phyloP scores from a whole-genome alignment of 805 yeast species.

The Kluyveromyces dobzhanskii region DNA sequence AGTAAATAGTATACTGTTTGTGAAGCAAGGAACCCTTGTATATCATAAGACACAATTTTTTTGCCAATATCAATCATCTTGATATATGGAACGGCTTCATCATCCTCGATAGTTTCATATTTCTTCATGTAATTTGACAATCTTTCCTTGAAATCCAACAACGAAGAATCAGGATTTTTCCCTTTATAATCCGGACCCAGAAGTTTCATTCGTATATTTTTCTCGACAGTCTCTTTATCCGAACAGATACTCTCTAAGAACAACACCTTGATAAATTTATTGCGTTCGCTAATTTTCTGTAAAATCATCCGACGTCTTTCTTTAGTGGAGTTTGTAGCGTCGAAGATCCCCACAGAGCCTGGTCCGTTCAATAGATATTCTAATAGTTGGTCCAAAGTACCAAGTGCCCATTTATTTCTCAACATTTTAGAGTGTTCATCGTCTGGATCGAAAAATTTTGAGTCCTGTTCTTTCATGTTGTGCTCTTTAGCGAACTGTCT shows the following conservation, averaged over 20 bases:
- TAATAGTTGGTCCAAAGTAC: conserved; percentile 74
- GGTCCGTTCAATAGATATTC: conserved; percentile 72
- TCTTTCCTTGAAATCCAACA: conserved; percentile 75
- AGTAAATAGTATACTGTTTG: conserved; percentile 86
- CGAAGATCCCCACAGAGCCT: conserved; percentile 90
- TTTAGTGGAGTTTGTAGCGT: conserved; percentile 73
- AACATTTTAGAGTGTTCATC: conserved; percentile 54
- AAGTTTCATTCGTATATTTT: conserved; percentile 75
- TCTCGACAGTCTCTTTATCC: conserved; percentile 68
- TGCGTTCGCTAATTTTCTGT: conserved; percentile 46
- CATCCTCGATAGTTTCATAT: conserved; percentile 82
- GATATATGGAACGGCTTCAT: conserved; percentile 69
- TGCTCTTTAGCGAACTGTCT: conserved; percentile 49
- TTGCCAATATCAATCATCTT: conserved; percentile 95
- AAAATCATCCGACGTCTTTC: conserved; percentile 52
- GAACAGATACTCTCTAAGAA: conserved; percentile 85
- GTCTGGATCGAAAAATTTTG: conserved; percentile 79
- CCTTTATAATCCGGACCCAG: conserved; percentile 88
- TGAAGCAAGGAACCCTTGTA: conserved; percentile 81
- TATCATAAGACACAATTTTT: conserved; percentile 85
- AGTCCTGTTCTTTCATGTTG: conserved; percentile 47
- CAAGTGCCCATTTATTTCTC: conserved; percentile 95
- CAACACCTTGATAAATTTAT: conserved; percentile 63
- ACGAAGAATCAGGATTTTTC: conserved; percentile 75
- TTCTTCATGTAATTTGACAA: conserved; percentile 78